Conservation (phyloP, 805 yeast species). For the Yarrowia yakushimensis region DNA sequence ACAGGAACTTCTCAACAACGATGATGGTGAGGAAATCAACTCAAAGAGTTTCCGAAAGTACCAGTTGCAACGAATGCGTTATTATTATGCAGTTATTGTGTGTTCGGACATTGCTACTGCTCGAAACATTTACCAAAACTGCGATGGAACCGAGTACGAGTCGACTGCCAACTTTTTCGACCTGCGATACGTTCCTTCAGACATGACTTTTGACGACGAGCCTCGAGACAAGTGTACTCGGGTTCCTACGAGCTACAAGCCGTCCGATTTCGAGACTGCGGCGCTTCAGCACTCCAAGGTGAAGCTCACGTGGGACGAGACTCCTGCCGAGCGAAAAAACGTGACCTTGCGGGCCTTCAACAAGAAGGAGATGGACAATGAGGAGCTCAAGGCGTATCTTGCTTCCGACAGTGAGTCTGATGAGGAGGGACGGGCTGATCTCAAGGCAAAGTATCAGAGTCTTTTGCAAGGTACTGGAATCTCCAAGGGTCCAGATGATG, state of each 20-base stretch:
- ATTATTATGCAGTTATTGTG: slow-evolving; percentile 84
- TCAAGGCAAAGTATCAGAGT: slow-evolving; percentile 59
- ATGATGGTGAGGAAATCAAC: slow-evolving; percentile 82
- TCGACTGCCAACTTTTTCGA: slow-evolving; percentile 94
- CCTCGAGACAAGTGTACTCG: slow-evolving; percentile 70
- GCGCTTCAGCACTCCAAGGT: slow-evolving; percentile 96
- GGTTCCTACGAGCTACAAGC: slow-evolving; percentile 75
- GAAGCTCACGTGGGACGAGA: slow-evolving; percentile 97
- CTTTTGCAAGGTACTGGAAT: slow-evolving; percentile 37
- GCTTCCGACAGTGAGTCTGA: slow-evolving; percentile 71
- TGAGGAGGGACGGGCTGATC: slow-evolving; percentile 37
- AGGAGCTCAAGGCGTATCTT: slow-evolving; percentile 53
- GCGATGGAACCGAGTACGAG: slow-evolving; percentile 95
- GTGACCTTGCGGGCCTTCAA: slow-evolving; percentile 77
- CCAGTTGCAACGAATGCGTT: slow-evolving; percentile 87
- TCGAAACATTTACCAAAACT: slow-evolving; percentile 68
- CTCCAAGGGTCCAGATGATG: slow-evolving; percentile 19
- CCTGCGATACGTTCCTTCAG: slow-evolving; percentile 88
- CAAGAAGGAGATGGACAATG: slow-evolving; percentile 57
- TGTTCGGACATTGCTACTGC: slow-evolving; percentile 78
- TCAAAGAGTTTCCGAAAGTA: slow-evolving; percentile 79
- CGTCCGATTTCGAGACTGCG: slow-evolving; percentile 80
- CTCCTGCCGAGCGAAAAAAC: slow-evolving; percentile 82
- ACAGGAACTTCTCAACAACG: slow-evolving; percentile 72
- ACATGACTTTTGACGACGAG: slow-evolving; percentile 76